phyloP scores from a whole-genome alignment of 805 yeast genomes.

The Pichia paraexigua region DNA sequence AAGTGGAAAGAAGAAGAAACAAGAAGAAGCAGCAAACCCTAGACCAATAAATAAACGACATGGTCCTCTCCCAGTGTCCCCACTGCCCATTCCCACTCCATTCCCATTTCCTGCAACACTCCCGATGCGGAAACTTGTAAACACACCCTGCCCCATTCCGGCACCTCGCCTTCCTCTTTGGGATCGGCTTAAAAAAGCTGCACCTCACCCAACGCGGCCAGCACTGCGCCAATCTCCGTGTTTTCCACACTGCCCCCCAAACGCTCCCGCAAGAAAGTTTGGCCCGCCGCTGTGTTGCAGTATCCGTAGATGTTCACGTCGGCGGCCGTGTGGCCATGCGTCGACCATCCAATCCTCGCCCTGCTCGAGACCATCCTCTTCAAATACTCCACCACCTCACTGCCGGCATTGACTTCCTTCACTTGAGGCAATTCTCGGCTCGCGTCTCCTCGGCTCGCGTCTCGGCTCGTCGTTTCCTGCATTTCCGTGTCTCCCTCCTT shows the following conservation, averaged over 20 bases:
- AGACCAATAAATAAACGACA: too few relatives aligned
- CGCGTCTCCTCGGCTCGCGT: too few relatives aligned
- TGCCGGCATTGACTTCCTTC: conserved; percentile 23
- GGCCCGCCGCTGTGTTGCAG: conserved; percentile 46
- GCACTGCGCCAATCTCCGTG: conserved; percentile 70
- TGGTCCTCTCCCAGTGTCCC: neutral
- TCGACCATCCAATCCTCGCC: conserved; percentile 92
- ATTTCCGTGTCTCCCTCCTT: conserved; percentile 49
- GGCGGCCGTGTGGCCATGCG: conserved; percentile 94
- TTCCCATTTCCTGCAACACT: neutral
- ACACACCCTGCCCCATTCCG: neutral
- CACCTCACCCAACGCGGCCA: conserved; percentile 34
- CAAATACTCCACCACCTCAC: conserved; percentile 33
- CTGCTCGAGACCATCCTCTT: conserved; percentile 70
- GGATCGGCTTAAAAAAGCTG: conserved; percentile 30
- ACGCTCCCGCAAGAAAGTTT: conserved; percentile 32
- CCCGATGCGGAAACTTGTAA: neutral
- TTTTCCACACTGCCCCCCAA: conserved; percentile 81
- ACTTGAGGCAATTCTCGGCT: conserved; percentile 30
- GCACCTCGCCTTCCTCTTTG: conserved; percentile 18
- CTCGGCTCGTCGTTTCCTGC: too few relatives aligned
- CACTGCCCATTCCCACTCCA: neutral
- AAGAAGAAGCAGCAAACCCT: neutral
- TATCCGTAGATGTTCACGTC: conserved; percentile 88
- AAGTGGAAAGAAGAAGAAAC: neutral